These are phyloP conservation scores for Ambrosia artemisiifolia DNA, from an alignment of 129 eudicot species.

Conservation along the genomic window DNA sequence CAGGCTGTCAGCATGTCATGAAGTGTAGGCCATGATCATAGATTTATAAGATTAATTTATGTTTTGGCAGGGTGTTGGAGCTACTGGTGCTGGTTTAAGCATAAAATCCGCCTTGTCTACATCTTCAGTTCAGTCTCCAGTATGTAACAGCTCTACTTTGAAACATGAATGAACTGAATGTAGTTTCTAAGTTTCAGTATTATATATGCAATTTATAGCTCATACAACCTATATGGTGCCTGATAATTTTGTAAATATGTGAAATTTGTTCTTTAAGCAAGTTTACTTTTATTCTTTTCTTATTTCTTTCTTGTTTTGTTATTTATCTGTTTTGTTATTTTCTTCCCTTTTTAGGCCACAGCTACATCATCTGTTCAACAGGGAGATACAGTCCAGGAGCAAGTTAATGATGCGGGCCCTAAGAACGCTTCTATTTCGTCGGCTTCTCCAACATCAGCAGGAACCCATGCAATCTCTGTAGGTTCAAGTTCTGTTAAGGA, in stretches of 20 bases:
- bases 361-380: conserved; percentile 34
- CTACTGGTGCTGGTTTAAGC: conserved; percentile 60
- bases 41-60: conserved; percentile 16
- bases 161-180: conserved; percentile 2
- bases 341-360: conserved; percentile 38
- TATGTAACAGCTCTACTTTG: conserved; percentile 39
- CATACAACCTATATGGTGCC: background rate
- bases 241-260: background rate
- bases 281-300: conserved; percentile 9
- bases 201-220: conserved; percentile 6
- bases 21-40: conserved; percentile 18
- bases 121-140: conserved; percentile 64
- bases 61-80: conserved; percentile 77
- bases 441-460: conserved; percentile 63
- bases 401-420: conserved; percentile 57
- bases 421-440: conserved; percentile 50
- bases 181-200: background rate
- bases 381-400: conserved; percentile 61
- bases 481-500: conserved; percentile 44
- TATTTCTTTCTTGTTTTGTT: background rate
- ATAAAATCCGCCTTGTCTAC: conserved; percentile 63
- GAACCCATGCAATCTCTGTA: conserved; percentile 43
- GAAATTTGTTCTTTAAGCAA: background rate
- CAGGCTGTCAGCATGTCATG: background rate
- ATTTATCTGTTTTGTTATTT: background rate